Conservation (phyloP, 148 eudicot genomes). For the Camellia granthamiana region DNA sequence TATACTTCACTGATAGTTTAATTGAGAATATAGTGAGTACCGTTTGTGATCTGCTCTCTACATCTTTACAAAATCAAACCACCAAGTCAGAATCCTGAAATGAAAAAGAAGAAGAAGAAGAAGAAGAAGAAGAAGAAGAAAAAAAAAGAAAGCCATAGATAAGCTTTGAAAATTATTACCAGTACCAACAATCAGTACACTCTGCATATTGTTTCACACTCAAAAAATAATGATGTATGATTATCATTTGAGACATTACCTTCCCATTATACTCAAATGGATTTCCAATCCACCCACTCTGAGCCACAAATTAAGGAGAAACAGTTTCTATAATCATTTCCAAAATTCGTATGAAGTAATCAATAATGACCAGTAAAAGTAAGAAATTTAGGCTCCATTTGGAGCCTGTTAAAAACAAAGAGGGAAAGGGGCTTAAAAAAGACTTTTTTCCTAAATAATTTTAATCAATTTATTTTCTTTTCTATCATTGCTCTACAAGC, state of each 20-base stretch:
- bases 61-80: slow-evolving; percentile 90
- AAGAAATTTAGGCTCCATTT: neutral
- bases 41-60: slow-evolving; percentile 74
- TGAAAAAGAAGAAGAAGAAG: neutral
- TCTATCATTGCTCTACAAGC: neutral
- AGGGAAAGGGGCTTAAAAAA: neutral
- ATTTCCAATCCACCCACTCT: slow-evolving; percentile 77
- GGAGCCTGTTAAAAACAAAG: neutral
- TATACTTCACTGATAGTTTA: neutral
- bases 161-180: neutral
- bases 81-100: slow-evolving; percentile 70
- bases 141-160: neutral
- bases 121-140: neutral
- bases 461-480: neutral
- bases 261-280: slow-evolving; percentile 66
- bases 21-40: slow-evolving; percentile 31
- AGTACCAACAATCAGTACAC: neutral
- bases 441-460: neutral
- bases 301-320: slow-evolving; percentile 37
- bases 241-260: slow-evolving; percentile 37
- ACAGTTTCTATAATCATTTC: slow-evolving; percentile 7
- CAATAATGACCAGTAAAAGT: neutral
- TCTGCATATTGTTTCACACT: neutral
- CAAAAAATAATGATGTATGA: neutral
- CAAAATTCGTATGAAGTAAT: neutral